Evolutionary conservation across 2,329 filamentous ascomycete genomes (phyloP).

Genomic region (Aspergillus vadensis): DNA sequence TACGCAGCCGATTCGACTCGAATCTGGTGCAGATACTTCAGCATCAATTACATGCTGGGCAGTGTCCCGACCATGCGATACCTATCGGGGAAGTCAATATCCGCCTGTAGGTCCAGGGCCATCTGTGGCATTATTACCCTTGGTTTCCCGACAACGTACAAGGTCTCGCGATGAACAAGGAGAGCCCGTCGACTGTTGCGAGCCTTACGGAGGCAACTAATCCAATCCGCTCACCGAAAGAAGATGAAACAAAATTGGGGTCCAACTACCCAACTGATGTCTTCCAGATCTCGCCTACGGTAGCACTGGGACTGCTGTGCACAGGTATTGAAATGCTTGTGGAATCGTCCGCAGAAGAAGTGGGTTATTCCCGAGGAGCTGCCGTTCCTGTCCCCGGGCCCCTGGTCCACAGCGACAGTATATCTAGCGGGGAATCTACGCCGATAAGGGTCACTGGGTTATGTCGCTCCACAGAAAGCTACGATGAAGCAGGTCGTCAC

Average conservation of each 20-base stretch:
- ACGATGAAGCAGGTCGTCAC: slow-evolving; percentile 63
- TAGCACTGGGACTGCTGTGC: slow-evolving; percentile 78
- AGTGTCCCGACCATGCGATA: slow-evolving; percentile 38
- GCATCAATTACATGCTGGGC: slow-evolving; percentile 11
- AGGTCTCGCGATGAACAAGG: slow-evolving; percentile 27
- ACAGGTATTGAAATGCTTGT: slow-evolving; percentile 61
- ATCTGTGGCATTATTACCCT: slow-evolving; percentile 18
- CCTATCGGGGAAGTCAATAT: slow-evolving; percentile 27
- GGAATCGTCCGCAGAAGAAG: slow-evolving; percentile 62
- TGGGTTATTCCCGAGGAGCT: slow-evolving; percentile 8
- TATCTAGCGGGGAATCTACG: slow-evolving; percentile 24
- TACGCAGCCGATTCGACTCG: slow-evolving; percentile 1
- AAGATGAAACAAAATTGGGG: neutral
- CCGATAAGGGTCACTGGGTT: slow-evolving; percentile 33
- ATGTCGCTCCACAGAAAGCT: slow-evolving; percentile 39
- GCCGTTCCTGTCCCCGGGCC: slow-evolving; percentile 56
- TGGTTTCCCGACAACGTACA: slow-evolving; percentile 11
- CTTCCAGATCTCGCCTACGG: slow-evolving; percentile 69
- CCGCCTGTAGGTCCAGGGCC: slow-evolving; percentile 32
- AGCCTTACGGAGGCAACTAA: slow-evolving; percentile 1
- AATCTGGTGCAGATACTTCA: slow-evolving; percentile 2
- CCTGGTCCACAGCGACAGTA: slow-evolving; percentile 36
- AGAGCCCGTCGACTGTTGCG: neutral
- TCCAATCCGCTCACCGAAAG: neutral
- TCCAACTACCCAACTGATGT: slow-evolving; percentile 40